Conservation (phyloP, 2,329 filamentous ascomycete species). For the Colletotrichum cordylinicola region DNA sequence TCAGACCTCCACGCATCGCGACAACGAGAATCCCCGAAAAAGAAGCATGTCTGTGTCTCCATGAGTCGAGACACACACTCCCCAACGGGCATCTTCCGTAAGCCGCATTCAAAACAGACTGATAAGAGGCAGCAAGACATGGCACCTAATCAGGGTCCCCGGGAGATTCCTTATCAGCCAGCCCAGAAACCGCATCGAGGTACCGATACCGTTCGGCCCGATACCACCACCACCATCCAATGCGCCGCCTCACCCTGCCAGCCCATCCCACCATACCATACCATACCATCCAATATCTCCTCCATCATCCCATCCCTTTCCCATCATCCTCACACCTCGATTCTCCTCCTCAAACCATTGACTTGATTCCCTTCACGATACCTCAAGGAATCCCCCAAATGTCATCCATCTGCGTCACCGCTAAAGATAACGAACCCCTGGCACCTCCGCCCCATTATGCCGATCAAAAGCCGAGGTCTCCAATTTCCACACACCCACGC, state of each 20-base stretch:
- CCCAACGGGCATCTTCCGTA: neutral
- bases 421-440: neutral
- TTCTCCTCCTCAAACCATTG: neutral
- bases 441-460: neutral
- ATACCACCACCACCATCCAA: neutral
- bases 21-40: neutral
- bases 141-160: neutral
- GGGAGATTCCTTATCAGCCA: neutral
- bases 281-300: neutral
- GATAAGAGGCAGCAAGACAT: neutral
- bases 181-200: neutral
- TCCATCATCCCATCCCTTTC: neutral
- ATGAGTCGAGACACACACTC: neutral
- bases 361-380: neutral
- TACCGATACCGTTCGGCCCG: neutral
- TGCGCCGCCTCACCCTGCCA: neutral
- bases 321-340: neutral
- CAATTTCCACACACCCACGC: neutral
- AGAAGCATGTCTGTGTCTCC: too few species aligned
- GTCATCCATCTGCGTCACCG: neutral
- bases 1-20: neutral
- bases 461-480: slow-evolving; percentile 12
- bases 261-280: neutral
- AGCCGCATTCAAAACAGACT: neutral
- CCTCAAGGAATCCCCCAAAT: neutral